Base-by-base conservation (phyloP, 306 rosid genomes). In the Cicer pinnatifidum region DNA sequence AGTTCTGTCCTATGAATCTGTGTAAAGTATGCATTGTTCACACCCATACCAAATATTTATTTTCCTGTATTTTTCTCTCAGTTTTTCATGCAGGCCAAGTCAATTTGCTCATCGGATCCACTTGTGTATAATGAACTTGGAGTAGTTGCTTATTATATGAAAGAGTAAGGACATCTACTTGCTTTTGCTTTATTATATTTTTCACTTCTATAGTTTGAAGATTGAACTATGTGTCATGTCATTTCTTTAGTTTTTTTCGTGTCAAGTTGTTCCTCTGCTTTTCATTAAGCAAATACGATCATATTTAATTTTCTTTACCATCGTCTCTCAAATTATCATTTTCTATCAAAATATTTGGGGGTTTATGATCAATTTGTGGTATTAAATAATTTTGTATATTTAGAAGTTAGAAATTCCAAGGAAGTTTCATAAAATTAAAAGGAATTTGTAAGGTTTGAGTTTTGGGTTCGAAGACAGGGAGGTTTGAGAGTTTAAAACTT, bases 61-160 rank as follows among this genome's bases (percentile, higher is more conserved):
- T 45, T 48, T 39, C 8, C 60, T 47, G 60, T 85, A 69, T 85
- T 61, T 61, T 48, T 78, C 33, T 66, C 44, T 52, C 83, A 91
- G 98, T 94, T 94, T 82, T 82, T 89, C 78, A 76, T 84, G 79
- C 96, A 94, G 93, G 91, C 99, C 1, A 91, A 89, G 82, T 71
- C 90, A 64, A 88, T 79, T 78, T 94, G 97, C 76, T 88, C 97
- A 80, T 89, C 91, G 1, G 99, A 94, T 82, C 97, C 97, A 35
- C 99, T 91, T 73, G 91, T 94, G 33, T 94, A 82, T 75, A 94
- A 94, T 75, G 99, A 94, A 84, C 95, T 91, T 56, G 99, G 99
- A 84, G 97, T 90, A 72, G 99, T 94, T 80, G 97, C 97, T 69
- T 94, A 91, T 81, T 82, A 94, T 73, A 89, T 87, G 97, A 87